Evolutionary conservation across 1,284 basidiomycete genomes (phyloP).

Genomic region (Puccinia polysora): DNA sequence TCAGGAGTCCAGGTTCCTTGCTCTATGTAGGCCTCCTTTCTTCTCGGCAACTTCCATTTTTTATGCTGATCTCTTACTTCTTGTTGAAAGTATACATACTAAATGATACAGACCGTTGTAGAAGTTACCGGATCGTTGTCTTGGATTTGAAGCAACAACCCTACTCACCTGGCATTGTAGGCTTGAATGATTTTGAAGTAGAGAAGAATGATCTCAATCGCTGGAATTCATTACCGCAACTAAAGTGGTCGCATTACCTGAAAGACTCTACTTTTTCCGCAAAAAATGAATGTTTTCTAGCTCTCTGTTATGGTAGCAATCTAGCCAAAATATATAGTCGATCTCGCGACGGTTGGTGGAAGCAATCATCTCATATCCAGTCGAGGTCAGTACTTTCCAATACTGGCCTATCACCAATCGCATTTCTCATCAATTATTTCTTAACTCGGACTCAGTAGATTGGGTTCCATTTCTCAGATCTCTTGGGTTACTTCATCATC

Average conservation of each 20-base stretch:
- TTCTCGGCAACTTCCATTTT: neutral
- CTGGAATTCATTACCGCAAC: conserved; percentile 1
- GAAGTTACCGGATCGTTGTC: conserved; percentile 3
- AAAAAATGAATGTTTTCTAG: neutral
- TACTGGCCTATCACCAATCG: no score
- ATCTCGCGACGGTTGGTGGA: conserved; percentile 35
- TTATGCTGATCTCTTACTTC: neutral
- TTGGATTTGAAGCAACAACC: conserved; percentile 30
- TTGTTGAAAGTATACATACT: neutral
- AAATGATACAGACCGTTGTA: neutral
- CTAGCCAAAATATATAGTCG: conserved; percentile 19
- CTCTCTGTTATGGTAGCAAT: conserved; percentile 6
- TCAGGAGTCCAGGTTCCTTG: conserved; percentile 4
- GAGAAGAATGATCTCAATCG: neutral
- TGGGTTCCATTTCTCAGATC: conserved; percentile 28
- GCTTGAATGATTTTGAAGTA: conserved; percentile 13
- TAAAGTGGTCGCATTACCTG: conserved; percentile 20
- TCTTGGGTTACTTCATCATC: conserved; percentile 20
- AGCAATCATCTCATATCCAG: neutral
- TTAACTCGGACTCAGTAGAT: conserved; percentile 1
- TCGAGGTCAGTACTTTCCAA: conserved; percentile 27
- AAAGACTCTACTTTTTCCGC: neutral
- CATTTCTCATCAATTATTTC: conserved; percentile 9
- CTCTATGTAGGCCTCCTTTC: neutral
- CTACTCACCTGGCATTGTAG: conserved; percentile 33